A percentile compares a stretch with the other conserved stretches of the same genome.
Conservation (phyloP, 805 yeast genomes). For the Myxozyma nipponensis region DNA sequence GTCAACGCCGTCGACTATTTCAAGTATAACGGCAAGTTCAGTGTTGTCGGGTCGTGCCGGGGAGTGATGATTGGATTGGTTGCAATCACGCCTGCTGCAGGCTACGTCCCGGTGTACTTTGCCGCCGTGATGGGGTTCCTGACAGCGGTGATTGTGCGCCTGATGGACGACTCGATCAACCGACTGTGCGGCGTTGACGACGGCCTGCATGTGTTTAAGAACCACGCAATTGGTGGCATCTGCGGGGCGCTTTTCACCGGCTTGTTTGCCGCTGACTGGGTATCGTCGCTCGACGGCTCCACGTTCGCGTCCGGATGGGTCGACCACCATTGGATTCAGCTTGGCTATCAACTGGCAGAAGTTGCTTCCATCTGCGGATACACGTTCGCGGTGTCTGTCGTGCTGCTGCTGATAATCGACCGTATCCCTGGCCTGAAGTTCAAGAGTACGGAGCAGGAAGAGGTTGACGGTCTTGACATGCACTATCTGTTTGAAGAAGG, state of each 20-base stretch:
- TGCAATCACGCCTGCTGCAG: slow-evolving; percentile 96
- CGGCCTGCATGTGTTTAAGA: slow-evolving; percentile 89
- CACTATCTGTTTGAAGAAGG: slow-evolving; percentile 25
- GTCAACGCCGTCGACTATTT: slow-evolving; percentile 85
- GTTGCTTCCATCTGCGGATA: slow-evolving; percentile 65
- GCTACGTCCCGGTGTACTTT: slow-evolving; percentile 88
- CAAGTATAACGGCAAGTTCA: slow-evolving; percentile 65
- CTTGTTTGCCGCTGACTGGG: slow-evolving; percentile 83
- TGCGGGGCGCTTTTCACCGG: slow-evolving; percentile 82
- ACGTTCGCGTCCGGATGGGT: slow-evolving; percentile 63
- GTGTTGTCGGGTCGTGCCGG: slow-evolving; percentile 89
- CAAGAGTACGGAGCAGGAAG: slow-evolving; percentile 82
- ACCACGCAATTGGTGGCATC: slow-evolving; percentile 89
- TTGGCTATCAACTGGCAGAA: slow-evolving; percentile 86
- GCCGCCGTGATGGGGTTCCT: slow-evolving; percentile 79
- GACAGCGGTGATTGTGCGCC: slow-evolving; percentile 26
- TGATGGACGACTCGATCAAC: slow-evolving; percentile 28
- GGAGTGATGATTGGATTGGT: slow-evolving; percentile 94
- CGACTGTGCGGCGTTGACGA: slow-evolving; percentile 73
- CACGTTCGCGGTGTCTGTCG: slow-evolving; percentile 69
- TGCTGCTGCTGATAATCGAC: slow-evolving; percentile 64
- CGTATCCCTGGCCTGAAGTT: slow-evolving; percentile 74
- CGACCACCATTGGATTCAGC: slow-evolving; percentile 74
- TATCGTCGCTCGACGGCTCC: slow-evolving; percentile 65
- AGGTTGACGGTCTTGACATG: slow-evolving; percentile 80